A percentile compares a stretch with the other conserved stretches of the same genome.
phyloP scores from a whole-genome alignment of 805 yeast genomes.

The Lachancea kluyveri region DNA sequence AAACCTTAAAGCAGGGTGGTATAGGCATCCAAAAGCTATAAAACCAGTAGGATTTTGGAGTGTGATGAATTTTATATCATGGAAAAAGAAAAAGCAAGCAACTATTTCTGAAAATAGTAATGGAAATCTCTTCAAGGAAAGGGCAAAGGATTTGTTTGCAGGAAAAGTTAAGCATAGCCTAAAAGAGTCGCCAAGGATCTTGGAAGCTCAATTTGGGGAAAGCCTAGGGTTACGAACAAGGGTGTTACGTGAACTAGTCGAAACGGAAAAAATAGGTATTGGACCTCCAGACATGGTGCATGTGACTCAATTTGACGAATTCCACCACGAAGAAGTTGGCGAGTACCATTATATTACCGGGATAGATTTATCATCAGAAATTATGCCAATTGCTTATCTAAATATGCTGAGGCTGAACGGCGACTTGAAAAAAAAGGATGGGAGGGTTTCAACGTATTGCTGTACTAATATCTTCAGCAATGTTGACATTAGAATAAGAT shows the following conservation, averaged over 20 bases:
- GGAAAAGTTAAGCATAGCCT: too few relatives aligned
- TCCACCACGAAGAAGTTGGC: constrained; percentile 42
- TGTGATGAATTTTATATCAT: constrained; percentile 7
- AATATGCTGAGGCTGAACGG: constrained; percentile 31
- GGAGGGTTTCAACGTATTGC: constrained; percentile 45
- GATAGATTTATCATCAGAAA: constrained; percentile 38
- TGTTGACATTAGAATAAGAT: constrained; percentile 67
- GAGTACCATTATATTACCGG: constrained; percentile 45
- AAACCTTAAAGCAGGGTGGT: too few relatives aligned
- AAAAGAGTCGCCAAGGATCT: constrained; percentile 17
- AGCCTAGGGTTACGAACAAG: constrained; percentile 24
- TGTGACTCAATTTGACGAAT: constrained; percentile 38
- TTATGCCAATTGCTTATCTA: constrained; percentile 43
- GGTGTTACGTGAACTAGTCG: constrained; percentile 14
- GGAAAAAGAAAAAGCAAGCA: constrained; percentile 7
- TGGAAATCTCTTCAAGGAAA: too few relatives aligned
- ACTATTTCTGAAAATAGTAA: constrained; percentile 2
- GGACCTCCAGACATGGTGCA: constrained; percentile 70
- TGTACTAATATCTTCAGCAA: constrained; percentile 67
- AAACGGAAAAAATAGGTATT: constrained; percentile 33
- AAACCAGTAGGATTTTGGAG: background rate
- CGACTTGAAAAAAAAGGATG: constrained; percentile 14
- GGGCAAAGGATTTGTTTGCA: too few relatives aligned
- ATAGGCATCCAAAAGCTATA: background rate
- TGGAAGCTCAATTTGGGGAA: constrained; percentile 28